Percentiles rank a stretch among this genome's conserved stretches.
phyloP scores from a whole-genome alignment of 2,329 filamentous ascomycete genomes.

The Verticillium albo-atrum region DNA sequence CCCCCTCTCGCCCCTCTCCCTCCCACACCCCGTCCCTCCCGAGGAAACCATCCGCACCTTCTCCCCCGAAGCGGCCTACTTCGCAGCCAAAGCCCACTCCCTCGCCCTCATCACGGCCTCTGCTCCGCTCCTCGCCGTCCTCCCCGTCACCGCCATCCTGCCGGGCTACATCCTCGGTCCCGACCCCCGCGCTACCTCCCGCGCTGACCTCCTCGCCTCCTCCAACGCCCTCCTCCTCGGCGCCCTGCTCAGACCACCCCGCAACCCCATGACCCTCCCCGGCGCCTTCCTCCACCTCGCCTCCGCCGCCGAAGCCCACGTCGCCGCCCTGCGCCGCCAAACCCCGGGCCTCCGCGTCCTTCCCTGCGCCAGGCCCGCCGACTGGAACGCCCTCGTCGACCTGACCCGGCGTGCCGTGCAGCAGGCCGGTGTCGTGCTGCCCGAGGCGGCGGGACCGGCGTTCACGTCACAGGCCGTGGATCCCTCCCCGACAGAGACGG shows the following conservation, averaged over 20 bases:
- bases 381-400: background rate
- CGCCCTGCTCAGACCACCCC: background rate
- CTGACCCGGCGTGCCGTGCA: background rate
- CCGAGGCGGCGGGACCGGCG: background rate
- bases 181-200: background rate
- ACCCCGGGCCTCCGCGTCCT: background rate
- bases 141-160: background rate
- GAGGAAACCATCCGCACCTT: background rate
- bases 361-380: background rate
- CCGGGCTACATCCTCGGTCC: background rate
- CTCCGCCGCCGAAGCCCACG: background rate
- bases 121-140: no score
- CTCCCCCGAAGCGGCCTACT: background rate
- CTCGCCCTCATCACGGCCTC: background rate
- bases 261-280: background rate
- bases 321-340: background rate
- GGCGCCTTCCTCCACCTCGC: background rate
- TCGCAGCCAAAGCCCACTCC: background rate
- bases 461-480: background rate
- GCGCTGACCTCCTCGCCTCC: background rate
- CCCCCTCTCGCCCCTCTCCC: no score
- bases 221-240: constrained; percentile 1
- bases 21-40: background rate
- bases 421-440: background rate
- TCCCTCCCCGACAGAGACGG: background rate